Percentiles rank a stretch among this genome's conserved stretches.
Evolutionary conservation across 2,329 filamentous ascomycete genomes (phyloP).

Genomic region (Lasiodiplodia hormozganensis): DNA sequence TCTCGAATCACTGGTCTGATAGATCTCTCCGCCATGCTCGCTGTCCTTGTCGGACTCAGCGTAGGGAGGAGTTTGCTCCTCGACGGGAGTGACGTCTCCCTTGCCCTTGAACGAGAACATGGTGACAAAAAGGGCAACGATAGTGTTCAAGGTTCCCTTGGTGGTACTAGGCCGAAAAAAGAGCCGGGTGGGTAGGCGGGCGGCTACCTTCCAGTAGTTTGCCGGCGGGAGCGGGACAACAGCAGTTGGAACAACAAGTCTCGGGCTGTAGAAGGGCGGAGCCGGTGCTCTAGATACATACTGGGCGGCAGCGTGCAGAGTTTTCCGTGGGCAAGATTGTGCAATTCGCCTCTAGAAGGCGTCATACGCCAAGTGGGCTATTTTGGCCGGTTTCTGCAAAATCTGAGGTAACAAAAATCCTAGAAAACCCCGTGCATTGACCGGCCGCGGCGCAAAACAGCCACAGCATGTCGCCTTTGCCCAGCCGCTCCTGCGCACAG

Average conservation of each 20-base stretch:
- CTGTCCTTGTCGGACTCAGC: slow-evolving; percentile 22
- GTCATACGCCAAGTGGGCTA: slow-evolving; percentile 29
- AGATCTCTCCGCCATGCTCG: slow-evolving; percentile 27
- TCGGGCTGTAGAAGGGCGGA: slow-evolving; percentile 1
- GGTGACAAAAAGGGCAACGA: slow-evolving; percentile 12
- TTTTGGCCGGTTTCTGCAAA: slow-evolving; percentile 21
- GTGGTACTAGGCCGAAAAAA: slow-evolving; percentile 3
- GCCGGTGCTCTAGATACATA: slow-evolving; percentile 28
- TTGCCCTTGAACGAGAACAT: slow-evolving; percentile 27
- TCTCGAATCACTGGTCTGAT: slow-evolving; percentile 29
- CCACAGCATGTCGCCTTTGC: slow-evolving; percentile 24
- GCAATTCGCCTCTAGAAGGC: slow-evolving; percentile 28
- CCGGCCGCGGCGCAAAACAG: slow-evolving; percentile 19
- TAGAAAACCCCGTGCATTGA: slow-evolving; percentile 2
- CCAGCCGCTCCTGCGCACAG: slow-evolving; percentile 6
- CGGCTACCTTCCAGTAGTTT: slow-evolving; percentile 1
- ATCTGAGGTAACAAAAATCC: slow-evolving; percentile 26
- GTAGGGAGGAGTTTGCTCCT: not conserved
- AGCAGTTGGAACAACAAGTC: slow-evolving; percentile 10
- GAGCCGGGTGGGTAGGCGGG: not conserved
- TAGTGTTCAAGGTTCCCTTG: not conserved
- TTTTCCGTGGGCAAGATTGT: slow-evolving; percentile 26
- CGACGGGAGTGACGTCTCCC: slow-evolving; percentile 15
- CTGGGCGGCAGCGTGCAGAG: slow-evolving; percentile 18
- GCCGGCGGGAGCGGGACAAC: not conserved